Conservation (phyloP, 768 basidiomycete species). For the Termitomyces sp. region DNA sequence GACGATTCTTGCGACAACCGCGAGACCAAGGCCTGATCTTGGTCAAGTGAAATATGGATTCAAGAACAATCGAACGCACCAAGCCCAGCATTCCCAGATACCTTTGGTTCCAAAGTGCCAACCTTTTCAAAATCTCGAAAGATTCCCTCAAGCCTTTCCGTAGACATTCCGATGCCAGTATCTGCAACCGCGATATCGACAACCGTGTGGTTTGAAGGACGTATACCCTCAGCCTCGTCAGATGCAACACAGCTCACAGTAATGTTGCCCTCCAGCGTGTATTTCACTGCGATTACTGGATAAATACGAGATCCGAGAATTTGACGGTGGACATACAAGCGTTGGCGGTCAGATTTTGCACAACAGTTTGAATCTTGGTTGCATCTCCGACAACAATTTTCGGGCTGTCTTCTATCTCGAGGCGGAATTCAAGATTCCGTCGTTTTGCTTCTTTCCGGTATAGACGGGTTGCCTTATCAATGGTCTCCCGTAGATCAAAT, state of each 20-base stretch:
- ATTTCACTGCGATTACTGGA: conserved; percentile 49
- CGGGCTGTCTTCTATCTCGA: conserved; percentile 51
- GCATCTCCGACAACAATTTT: conserved; percentile 64
- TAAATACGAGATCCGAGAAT: background rate
- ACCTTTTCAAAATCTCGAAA: conserved; percentile 80
- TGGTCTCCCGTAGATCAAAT: conserved; percentile 56
- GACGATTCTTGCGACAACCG: conserved; percentile 76
- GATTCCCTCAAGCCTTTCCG: conserved; percentile 63
- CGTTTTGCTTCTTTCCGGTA: conserved; percentile 65
- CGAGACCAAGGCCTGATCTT: conserved; percentile 60
- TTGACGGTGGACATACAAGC: conserved; percentile 38
- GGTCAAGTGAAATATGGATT: background rate
- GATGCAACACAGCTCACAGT: conserved; percentile 49
- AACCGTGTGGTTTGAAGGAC: conserved; percentile 37
- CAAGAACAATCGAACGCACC: conserved; percentile 25
- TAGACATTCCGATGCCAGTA: conserved; percentile 66
- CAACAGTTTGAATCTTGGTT: conserved; percentile 68
- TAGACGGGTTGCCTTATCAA: conserved; percentile 55
- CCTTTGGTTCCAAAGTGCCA: conserved; percentile 41
- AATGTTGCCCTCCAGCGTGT: conserved; percentile 57
- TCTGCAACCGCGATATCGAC: conserved; percentile 70
- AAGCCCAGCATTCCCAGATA: conserved; percentile 34
- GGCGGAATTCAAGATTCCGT: conserved; percentile 49
- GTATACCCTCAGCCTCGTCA: conserved; percentile 46
- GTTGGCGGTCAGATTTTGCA: conserved; percentile 76